These are phyloP conservation scores for Hyaloraphidium curvatum DNA, from an alignment of 192 early-diverging fungal genomes.

Conservation along the genomic window DNA sequence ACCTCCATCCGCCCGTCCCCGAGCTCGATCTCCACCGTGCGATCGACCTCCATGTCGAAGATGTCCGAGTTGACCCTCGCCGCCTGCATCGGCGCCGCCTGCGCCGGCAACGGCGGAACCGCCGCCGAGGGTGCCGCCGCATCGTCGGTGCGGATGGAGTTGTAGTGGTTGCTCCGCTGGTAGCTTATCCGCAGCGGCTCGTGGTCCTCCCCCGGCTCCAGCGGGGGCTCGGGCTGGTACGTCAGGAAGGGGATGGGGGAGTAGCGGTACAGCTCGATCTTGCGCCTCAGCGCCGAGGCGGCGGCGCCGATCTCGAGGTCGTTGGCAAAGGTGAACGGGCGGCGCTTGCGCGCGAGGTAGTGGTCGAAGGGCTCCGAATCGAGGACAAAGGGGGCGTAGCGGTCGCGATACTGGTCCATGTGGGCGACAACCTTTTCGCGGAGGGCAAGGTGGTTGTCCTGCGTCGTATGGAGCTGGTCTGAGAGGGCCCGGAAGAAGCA, in stretches of 20 bases:
- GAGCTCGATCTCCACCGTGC: too few relatives aligned
- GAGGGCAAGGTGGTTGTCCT: background rate
- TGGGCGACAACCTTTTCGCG: background rate
- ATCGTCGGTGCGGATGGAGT: too few relatives aligned
- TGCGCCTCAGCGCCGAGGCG: too few relatives aligned
- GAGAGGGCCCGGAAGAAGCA: slow-evolving; percentile 1
- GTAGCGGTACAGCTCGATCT: too few relatives aligned
- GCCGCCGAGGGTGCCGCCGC: too few relatives aligned
- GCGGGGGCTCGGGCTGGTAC: too few relatives aligned
- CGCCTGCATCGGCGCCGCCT: too few relatives aligned
- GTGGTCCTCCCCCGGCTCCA: background rate
- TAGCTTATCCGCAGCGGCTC: background rate
- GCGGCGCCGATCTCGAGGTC: background rate
- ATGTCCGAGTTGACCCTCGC: too few relatives aligned
- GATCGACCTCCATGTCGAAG: too few relatives aligned
- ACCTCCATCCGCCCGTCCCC: too few relatives aligned
- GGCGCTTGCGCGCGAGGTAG: background rate
- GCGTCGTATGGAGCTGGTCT: background rate
- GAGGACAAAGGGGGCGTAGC: background rate
- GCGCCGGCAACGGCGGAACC: too few relatives aligned
- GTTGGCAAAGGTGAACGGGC: background rate
- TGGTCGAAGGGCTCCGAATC: background rate
- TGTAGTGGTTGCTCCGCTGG: slow-evolving; percentile 2
- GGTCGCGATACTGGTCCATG: background rate
- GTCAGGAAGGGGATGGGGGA: too few relatives aligned